Conservation (phyloP, 2,329 filamentous ascomycete species). For the Lachnellula cervina region DNA sequence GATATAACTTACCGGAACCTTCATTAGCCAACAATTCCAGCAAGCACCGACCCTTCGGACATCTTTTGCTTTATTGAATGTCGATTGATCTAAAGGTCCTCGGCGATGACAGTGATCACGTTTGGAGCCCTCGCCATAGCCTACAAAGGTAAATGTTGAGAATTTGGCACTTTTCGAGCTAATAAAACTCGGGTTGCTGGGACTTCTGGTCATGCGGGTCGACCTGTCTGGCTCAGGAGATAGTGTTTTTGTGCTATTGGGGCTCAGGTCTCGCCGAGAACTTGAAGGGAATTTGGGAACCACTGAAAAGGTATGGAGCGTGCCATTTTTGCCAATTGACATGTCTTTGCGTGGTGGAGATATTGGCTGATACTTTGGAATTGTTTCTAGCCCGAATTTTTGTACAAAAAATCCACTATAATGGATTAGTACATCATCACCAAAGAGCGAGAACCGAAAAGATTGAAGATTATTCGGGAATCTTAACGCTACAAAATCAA, state of each 20-base stretch:
- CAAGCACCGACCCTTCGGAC: constrained; percentile 20
- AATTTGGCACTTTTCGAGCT: background rate
- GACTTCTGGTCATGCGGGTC: background rate
- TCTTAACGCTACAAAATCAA: no score
- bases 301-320: background rate
- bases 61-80: constrained; percentile 15
- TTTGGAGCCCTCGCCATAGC: background rate
- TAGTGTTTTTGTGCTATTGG: background rate
- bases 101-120: constrained; percentile 10
- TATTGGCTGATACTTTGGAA: constrained; percentile 1
- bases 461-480: no score
- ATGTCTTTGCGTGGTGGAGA: background rate
- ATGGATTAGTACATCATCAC: no score
- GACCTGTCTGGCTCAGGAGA: background rate
- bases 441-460: no score
- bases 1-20: constrained; percentile 15
- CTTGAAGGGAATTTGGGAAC: background rate
- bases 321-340: background rate
- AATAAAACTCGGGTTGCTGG: background rate
- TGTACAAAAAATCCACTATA: constrained; percentile 17
- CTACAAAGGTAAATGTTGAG: constrained; percentile 12
- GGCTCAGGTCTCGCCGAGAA: background rate
- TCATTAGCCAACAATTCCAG: constrained; percentile 25
- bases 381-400: constrained; percentile 11
- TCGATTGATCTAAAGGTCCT: constrained; percentile 14